Percentiles rank a stretch among this genome's conserved stretches.
Evolutionary conservation across 23 red algal genomes (phyloP).

Genomic region (Gracilaria caudata): DNA sequence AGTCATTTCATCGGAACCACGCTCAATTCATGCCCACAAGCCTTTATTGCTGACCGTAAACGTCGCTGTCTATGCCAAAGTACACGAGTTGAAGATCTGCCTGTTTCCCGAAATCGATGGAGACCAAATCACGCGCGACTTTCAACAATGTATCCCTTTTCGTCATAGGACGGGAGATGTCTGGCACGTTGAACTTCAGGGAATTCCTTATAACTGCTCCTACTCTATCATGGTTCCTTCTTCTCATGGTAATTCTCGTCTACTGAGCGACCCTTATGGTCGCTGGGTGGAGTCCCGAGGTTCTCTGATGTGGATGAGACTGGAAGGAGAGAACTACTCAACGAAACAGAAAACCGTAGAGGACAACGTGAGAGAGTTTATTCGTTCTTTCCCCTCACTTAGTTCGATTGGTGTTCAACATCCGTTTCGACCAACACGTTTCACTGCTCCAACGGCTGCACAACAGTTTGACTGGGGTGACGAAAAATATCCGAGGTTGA

Average conservation of each 20-base stretch:
- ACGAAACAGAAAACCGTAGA: not conserved
- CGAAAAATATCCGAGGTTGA: constrained; percentile 7
- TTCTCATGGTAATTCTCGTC: not conserved
- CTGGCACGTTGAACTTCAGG: constrained; percentile 25
- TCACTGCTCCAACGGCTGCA: constrained; percentile 15
- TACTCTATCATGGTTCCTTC: constrained; percentile 18
- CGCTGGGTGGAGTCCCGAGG: constrained; percentile 50
- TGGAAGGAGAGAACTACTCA: constrained; percentile 39
- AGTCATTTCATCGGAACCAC: not conserved
- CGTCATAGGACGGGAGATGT: constrained; percentile 36
- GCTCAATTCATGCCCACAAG: not conserved
- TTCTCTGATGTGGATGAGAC: constrained; percentile 38
- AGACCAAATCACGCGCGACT: constrained; percentile 34
- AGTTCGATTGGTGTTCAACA: constrained; percentile 21
- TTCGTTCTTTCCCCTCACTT: constrained; percentile 41
- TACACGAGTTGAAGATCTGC: constrained; percentile 9
- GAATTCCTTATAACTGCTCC: constrained; percentile 8
- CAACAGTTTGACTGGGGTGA: constrained; percentile 45
- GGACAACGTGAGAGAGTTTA: constrained; percentile 12
- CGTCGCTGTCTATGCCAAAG: constrained; percentile 39
- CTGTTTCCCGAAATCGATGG: constrained; percentile 37
- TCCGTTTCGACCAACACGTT: constrained; percentile 42
- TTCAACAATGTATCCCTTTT: constrained; percentile 26
- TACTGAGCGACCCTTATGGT: constrained; percentile 54
- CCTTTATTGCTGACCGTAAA: constrained; percentile 27